Base-by-base conservation (phyloP, 1,284 basidiomycete species). In the Vanrija sp. region DNA sequence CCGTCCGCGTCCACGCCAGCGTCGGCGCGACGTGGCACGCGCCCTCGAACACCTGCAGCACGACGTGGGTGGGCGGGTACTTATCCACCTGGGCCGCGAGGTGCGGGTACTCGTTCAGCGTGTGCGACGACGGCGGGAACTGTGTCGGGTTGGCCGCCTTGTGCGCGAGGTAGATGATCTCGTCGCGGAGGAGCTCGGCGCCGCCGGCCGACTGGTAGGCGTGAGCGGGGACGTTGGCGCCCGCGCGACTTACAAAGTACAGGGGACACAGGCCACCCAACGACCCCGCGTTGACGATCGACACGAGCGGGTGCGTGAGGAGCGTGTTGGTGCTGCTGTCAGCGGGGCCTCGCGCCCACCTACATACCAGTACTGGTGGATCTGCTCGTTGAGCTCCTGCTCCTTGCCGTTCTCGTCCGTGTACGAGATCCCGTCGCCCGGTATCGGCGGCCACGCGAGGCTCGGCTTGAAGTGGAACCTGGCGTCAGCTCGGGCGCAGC, bases 251-350 rank as follows among this genome's bases (percentile, higher is more conserved):
- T 44, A 79, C 71, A 31, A 81, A 77, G 51, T 77, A 72, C 20
- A 81, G 64, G 0, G 79, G 79, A 25, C 79, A 79, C 10, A 81
- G 67, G 0, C 79, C 80, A 12, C 80, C 80, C 4, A 81, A 65
- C 2, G 75, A 78, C 6, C 79, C 79, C 18, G 72, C 68, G 56
- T 80, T 78, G 45, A 79, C 71, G 6, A 77, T 76, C 3, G 78
- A 79, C 24, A 79, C 78, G 18, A 80, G 67, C 0, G 79, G 79
- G 61, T 79, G 78, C 2, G 70, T 73, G 16, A 81, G 62, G 36
- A 79, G 76, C 27, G 70, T 73, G 58, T 80, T 80, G 20, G 77
- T 76, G 25, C 78, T 74, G 45, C 1, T 7, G 23, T 45, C 10
- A 41, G 45, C 18, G 12, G 19, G 0, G 5, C 8, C 23, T 9